These are phyloP conservation scores for Aegilops longissima DNA, from an alignment of 176 grass and related monocot species.

Conservation along the genomic window DNA sequence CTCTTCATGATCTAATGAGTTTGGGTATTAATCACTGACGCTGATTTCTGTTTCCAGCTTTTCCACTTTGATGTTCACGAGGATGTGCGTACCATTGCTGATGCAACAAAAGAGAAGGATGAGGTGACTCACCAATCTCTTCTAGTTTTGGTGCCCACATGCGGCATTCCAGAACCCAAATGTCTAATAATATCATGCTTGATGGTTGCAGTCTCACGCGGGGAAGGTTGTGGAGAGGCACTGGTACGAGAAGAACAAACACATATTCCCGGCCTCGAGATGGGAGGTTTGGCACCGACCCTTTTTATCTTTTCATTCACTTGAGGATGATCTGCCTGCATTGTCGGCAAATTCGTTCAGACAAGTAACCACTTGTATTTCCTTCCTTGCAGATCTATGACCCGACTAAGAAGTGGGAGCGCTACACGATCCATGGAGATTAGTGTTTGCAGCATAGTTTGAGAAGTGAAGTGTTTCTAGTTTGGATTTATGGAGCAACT, in stretches of 20 bases:
- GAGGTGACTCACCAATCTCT: conserved; percentile 50
- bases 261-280: conserved; percentile 99
- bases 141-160: neutral
- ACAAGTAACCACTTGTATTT: neutral
- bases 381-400: conserved; percentile 87
- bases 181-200: conserved; percentile 14
- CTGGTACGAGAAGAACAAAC: conserved; percentile 99
- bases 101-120: conserved; percentile 98
- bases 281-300: conserved; percentile 72
- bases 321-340: neutral
- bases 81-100: conserved; percentile 90
- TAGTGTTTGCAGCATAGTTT: conserved; percentile 14
- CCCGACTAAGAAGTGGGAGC: conserved; percentile 96
- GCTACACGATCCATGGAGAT: conserved; percentile 97
- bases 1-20: neutral
- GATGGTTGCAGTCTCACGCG: conserved; percentile 74
- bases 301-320: neutral
- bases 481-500: neutral
- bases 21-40: conserved; percentile 11
- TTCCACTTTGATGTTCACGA: conserved; percentile 99
- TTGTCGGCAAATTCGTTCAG: neutral
- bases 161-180: conserved; percentile 5
- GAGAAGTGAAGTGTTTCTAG: neutral
- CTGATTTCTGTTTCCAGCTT: conserved; percentile 52
- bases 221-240: conserved; percentile 98